Conservation (phyloP, 768 basidiomycete species). For the Kwoniella shandongensis region DNA sequence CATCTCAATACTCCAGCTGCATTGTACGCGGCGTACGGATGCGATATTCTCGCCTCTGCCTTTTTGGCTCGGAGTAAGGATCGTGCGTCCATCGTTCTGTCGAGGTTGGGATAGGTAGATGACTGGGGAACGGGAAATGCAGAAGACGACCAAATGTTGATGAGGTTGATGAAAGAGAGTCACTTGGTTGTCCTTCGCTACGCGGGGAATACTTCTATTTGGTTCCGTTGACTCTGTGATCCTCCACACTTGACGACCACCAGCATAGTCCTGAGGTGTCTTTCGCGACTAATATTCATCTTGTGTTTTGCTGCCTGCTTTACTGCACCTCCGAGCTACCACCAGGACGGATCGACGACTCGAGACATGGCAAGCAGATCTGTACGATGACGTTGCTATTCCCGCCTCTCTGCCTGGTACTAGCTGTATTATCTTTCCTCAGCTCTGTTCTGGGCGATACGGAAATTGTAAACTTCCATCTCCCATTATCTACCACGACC, state of each 20-base stretch:
- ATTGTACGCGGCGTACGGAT: constrained; percentile 46
- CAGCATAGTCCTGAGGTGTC: no score
- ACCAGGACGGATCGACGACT: not conserved
- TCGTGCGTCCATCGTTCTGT: constrained; percentile 43
- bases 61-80: constrained; percentile 50
- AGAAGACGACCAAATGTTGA: no score
- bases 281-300: not conserved
- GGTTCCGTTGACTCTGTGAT: no score
- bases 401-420: not conserved
- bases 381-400: not conserved
- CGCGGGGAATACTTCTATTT: no score
- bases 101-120: no score
- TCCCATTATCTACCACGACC: constrained; percentile 16
- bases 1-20: constrained; percentile 45
- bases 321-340: not conserved
- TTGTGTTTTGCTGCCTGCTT: not conserved
- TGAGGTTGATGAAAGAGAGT: no score
- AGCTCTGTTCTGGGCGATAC: constrained; percentile 25
- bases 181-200: no score
- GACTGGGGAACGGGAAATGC: no score
- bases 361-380: not conserved
- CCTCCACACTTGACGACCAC: constrained; percentile 20
- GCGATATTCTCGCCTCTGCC: constrained; percentile 43
- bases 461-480: constrained; percentile 37
- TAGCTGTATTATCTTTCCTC: not conserved